Base-by-base conservation (phyloP, 495 filamentous ascomycete species). In the Letharia columbiana region DNA sequence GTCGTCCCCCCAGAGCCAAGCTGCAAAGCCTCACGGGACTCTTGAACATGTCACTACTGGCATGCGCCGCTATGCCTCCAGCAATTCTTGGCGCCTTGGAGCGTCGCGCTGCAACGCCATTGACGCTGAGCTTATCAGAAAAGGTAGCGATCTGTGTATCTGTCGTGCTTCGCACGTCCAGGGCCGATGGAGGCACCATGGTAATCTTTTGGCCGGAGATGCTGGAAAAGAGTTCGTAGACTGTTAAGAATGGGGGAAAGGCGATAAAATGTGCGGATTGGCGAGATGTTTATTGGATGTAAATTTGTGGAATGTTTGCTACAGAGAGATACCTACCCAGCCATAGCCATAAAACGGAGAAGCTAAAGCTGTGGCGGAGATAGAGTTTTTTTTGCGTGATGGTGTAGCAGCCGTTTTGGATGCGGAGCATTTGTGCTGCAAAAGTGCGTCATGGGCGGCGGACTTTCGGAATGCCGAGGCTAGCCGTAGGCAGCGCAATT, bases 11-110 rank as follows among this genome's bases (percentile, higher is more conserved):
- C 61, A 39, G 54, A 18, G 13, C 23, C 50, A 12, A 44, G 11
- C 17, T 63, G 15, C 23, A 33, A 28, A 65, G 68, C 66, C 82
- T 70, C 72, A 86, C 86, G 63, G 85, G 80, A 60, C 83, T 84
- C 78, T 96, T 96, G 77, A 94, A 98, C 80, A 89, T 86, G 66
- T 91, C 88, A 76, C 87, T 91, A 75, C 84, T 87, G 23, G 87
- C 86, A 50, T 81, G 79, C 20, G 92, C 89, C 41, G 94, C 94
- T 56, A 90, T 82, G n/a, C 87, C 88, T 44, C 86, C 88, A 63
- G 84, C 80, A 47, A 93, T 77, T 66, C 83, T 82, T 2, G 86
- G 86, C 23, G 81, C 79, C 74, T 88, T 91, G 61, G 81, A 83
- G 49, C 94, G 82, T 71, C 90, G 78, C 13, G 81, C 87, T 35